Conservation (phyloP, 352 stramenopile genomes). For the Phytopythium ostracodes region DNA sequence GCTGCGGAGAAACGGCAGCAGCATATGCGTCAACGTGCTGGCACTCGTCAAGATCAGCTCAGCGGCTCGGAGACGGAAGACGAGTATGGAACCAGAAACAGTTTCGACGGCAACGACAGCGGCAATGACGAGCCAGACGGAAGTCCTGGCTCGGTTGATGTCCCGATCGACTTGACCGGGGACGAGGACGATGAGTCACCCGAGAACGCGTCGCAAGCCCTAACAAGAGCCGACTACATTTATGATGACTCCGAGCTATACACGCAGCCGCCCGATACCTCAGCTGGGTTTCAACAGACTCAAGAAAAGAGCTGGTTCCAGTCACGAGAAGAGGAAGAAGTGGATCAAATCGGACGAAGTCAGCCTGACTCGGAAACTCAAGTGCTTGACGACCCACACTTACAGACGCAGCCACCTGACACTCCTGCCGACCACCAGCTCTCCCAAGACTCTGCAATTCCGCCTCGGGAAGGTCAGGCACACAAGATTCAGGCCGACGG, state of each 20-base stretch:
- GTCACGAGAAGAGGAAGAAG: background rate
- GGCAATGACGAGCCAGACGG: background rate
- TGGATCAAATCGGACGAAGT: background rate
- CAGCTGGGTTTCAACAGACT: background rate
- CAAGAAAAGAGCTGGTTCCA: background rate
- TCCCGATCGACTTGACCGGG: conserved; percentile 4
- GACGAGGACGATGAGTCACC: background rate
- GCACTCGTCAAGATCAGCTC: conserved; percentile 14
- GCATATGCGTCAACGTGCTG: too few relatives aligned
- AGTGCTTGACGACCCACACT: background rate
- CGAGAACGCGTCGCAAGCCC: background rate
- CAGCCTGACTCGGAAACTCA: background rate
- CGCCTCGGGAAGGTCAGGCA: background rate
- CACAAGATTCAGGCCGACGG: background rate
- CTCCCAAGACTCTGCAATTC: too few relatives aligned
- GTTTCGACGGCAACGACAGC: conserved; percentile 5
- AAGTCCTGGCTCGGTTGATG: background rate
- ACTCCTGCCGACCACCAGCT: background rate
- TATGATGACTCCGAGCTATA: conserved; percentile 3
- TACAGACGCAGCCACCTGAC: background rate
- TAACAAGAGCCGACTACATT: background rate
- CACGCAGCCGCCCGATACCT: conserved; percentile 4
- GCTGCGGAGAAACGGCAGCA: background rate
- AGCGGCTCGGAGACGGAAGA: conserved; percentile 4
- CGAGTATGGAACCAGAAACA: background rate